These are phyloP conservation scores for Turnera subulata DNA, from an alignment of 345 rosid genomes.

Conservation along the genomic window DNA sequence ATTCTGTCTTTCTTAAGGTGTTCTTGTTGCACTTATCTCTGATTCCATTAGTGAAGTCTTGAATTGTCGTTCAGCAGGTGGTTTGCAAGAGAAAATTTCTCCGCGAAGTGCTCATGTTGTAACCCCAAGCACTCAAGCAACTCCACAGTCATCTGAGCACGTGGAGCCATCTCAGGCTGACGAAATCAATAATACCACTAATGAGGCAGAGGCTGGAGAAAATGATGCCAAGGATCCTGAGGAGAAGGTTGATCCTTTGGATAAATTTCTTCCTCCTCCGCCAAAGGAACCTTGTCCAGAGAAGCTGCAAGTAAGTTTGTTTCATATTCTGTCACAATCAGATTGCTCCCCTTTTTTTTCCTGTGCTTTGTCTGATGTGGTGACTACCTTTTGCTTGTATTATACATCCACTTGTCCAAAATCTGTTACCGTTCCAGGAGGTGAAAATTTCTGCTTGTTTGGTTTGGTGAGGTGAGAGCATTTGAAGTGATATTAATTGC, in stretches of 20 bases:
- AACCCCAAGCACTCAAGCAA: constrained; percentile 39
- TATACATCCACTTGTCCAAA: background rate
- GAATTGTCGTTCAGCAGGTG: constrained; percentile 34
- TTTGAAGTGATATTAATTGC: too few species aligned
- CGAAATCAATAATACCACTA: constrained; percentile 15
- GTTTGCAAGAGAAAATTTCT: constrained; percentile 27
- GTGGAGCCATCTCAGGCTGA: constrained; percentile 39
- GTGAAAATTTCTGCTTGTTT: background rate
- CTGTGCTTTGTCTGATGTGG: background rate
- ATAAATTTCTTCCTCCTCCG: constrained; percentile 65
- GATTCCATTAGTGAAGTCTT: too few species aligned
- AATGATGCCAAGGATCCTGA: constrained; percentile 31
- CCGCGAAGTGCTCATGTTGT: constrained; percentile 35
- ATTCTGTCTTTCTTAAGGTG: background rate
- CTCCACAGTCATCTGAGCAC: constrained; percentile 44
- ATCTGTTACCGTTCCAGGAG: background rate
- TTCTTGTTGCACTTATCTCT: too few species aligned
- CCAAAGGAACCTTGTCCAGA: constrained; percentile 65
- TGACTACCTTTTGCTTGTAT: too few species aligned
- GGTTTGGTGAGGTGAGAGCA: background rate
- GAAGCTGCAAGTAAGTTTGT: constrained; percentile 70
- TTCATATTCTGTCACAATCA: background rate
- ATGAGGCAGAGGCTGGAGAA: constrained; percentile 41
- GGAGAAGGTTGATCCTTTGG: constrained; percentile 51
- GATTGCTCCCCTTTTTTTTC: too few species aligned